Conservation (phyloP, 495 filamentous ascomycete genomes). For the Peziza echinospora region DNA sequence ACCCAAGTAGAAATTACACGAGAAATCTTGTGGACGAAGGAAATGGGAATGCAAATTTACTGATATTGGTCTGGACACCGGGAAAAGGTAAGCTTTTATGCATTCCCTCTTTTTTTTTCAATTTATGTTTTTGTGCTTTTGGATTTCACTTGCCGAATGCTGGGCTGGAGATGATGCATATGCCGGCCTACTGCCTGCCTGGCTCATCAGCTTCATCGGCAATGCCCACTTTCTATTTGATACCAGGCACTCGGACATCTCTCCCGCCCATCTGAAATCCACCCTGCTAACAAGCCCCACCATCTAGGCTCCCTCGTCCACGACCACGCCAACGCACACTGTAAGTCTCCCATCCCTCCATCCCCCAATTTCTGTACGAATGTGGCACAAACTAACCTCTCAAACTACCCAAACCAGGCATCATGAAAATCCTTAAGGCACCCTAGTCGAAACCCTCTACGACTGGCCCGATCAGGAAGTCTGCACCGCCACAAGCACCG, state of each 20-base stretch:
- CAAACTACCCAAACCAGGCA: not conserved
- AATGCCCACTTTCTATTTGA: too few species aligned
- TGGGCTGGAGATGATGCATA: not conserved
- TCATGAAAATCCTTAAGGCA: constrained; percentile 51
- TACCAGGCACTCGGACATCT: not conserved
- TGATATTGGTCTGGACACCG: constrained; percentile 83
- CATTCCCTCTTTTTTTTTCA: not conserved
- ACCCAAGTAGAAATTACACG: constrained; percentile 49
- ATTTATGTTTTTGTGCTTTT: too few species aligned
- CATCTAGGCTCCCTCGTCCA: constrained; percentile 44
- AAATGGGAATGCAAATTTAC: constrained; percentile 75
- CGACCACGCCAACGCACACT: constrained; percentile 72
- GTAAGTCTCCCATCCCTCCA: constrained; percentile 19
- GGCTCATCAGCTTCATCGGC: too few species aligned
- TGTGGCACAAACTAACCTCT: not conserved
- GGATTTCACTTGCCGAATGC: too few species aligned
- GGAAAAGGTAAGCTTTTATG: constrained; percentile 39
- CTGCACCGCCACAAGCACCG: constrained; percentile 23
- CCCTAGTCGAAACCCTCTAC: constrained; percentile 59
- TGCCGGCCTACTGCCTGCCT: not conserved
- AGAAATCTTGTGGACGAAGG: constrained; percentile 76
- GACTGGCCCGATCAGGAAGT: constrained; percentile 32
- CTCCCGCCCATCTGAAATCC: too few species aligned
- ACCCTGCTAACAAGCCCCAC: too few species aligned
- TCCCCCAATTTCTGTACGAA: not conserved